Conservation (phyloP, 371 early-diverging fungal genomes). For the Mortierella sp. region DNA sequence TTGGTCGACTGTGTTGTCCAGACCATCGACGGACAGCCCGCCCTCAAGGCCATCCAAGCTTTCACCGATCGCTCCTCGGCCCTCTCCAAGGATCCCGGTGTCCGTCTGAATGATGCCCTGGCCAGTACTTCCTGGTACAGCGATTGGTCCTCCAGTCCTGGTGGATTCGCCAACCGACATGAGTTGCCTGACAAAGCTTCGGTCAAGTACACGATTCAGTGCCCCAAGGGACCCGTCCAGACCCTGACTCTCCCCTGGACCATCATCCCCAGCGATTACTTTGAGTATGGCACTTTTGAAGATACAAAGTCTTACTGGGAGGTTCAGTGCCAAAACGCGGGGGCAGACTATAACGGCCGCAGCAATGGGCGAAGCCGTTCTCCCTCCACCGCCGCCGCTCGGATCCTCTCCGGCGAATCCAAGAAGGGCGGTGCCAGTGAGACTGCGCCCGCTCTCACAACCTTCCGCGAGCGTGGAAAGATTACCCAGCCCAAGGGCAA, state of each 20-base stretch:
- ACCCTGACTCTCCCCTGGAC: conserved; percentile 52
- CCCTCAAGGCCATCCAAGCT: conserved; percentile 52
- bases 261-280: conserved; percentile 30
- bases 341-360: conserved; percentile 27
- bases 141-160: conserved; percentile 47
- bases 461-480: conserved; percentile 50
- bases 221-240: conserved; percentile 20
- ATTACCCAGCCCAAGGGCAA: conserved; percentile 33
- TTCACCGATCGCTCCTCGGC: conserved; percentile 50
- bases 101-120: conserved; percentile 57
- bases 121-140: conserved; percentile 57
- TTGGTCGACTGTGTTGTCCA: conserved; percentile 44
- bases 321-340: conserved; percentile 35
- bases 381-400: neutral
- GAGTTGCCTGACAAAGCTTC: conserved; percentile 39
- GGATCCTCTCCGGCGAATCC: neutral
- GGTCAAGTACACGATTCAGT: conserved; percentile 52
- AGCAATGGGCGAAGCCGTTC: conserved; percentile 14
- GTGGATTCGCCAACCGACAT: conserved; percentile 49
- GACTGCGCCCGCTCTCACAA: conserved; percentile 30
- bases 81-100: conserved; percentile 57
- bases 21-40: conserved; percentile 55
- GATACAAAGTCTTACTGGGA: conserved; percentile 50
- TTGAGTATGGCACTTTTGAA: conserved; percentile 36
- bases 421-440: conserved; percentile 9